Evolutionary conservation across 371 early-diverging fungal genomes (phyloP).

Genomic region (Nematocida sp.): DNA sequence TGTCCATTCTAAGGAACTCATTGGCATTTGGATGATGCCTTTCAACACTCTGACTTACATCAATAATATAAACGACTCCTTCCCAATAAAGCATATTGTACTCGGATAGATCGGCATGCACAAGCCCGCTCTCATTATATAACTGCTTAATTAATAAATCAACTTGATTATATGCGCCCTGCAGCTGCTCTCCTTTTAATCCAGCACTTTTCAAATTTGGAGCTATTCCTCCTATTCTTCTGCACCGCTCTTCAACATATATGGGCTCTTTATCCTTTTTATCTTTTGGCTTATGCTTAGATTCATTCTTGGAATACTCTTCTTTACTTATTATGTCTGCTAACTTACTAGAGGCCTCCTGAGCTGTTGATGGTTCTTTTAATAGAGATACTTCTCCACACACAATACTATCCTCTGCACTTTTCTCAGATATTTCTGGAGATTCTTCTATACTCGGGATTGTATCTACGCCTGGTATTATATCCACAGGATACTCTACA

Average conservation of each 20-base stretch:
- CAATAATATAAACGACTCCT: conserved; percentile 75
- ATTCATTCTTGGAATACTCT: not conserved
- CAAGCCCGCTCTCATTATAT: conserved; percentile 86
- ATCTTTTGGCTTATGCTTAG: not conserved
- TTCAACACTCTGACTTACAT: conserved; percentile 97
- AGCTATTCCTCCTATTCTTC: conserved; percentile 66
- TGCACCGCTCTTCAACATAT: not conserved
- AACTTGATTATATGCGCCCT: conserved; percentile 80
- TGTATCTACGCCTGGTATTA: not conserved
- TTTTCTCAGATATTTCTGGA: not conserved
- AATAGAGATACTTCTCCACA: not conserved
- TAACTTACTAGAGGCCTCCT: not conserved
- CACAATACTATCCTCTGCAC: not conserved
- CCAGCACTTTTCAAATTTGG: conserved; percentile 89
- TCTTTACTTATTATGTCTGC: not conserved
- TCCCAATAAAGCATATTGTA: conserved; percentile 82
- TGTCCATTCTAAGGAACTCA: conserved; percentile 90
- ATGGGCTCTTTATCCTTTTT: not conserved
- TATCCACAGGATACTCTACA: not conserved
- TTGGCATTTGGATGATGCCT: conserved; percentile 95
- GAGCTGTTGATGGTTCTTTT: not conserved
- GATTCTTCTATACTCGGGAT: not conserved
- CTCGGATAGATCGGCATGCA: conserved; percentile 97
- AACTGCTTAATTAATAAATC: conserved; percentile 82
- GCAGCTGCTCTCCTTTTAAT: conserved; percentile 72